A percentile compares a stretch with the other conserved stretches of the same genome.
phyloP scores from a whole-genome alignment of 2,329 filamentous ascomycete genomes.

The Davidsoniella eucalypti region DNA sequence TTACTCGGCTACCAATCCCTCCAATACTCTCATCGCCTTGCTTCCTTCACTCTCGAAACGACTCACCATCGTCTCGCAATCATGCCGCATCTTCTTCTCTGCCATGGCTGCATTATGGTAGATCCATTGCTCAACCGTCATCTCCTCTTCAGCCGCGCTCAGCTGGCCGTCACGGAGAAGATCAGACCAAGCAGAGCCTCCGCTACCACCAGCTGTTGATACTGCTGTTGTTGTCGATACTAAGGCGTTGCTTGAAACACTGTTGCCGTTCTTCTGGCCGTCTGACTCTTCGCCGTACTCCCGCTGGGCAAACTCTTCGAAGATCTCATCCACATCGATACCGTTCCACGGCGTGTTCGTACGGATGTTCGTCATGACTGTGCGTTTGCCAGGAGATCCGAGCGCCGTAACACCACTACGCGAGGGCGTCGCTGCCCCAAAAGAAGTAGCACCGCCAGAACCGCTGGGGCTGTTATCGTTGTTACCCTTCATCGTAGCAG shows the following conservation, averaged over 20 bases:
- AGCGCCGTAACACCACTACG: neutral
- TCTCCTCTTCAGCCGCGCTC: conserved; percentile 61
- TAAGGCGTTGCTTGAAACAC: neutral
- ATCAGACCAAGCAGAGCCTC: conserved; percentile 32
- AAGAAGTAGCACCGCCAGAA: neutral
- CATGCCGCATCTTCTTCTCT: conserved; percentile 59
- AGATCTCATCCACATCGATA: conserved; percentile 59
- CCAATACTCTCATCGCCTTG: conserved; percentile 59
- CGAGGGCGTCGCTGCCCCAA: neutral
- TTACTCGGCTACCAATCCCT: conserved; percentile 45
- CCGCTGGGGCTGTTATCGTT: neutral
- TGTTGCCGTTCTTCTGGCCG: neutral
- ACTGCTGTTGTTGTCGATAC: conserved; percentile 15
- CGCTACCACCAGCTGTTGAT: conserved; percentile 24
- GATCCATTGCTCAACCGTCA: conserved; percentile 94
- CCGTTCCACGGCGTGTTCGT: conserved; percentile 51
- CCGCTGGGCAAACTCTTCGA: conserved; percentile 26
- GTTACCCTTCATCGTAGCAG: neutral
- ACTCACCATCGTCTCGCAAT: conserved; percentile 71
- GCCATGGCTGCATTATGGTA: conserved; percentile 62
- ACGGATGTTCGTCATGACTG: conserved; percentile 25
- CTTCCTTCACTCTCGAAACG: conserved; percentile 72
- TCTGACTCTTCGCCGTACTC: neutral
- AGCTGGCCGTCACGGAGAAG: conserved; percentile 44
- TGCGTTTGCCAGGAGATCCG: conserved; percentile 8